Evolutionary conservation across 1,284 basidiomycete species (phyloP).

Genomic region (Ustilago xerochloae): DNA sequence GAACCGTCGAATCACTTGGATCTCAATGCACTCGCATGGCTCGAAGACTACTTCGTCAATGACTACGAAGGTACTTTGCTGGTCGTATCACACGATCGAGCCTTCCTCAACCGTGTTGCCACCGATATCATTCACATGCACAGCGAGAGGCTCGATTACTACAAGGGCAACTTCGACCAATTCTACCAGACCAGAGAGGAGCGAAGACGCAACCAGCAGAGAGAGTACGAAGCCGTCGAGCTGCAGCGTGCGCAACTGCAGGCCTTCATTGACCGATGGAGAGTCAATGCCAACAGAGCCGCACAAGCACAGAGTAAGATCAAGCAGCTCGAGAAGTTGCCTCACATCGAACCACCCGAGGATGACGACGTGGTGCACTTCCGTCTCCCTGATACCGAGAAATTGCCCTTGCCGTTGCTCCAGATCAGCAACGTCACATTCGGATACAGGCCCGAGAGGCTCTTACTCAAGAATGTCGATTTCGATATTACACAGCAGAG

Average conservation of each 20-base stretch:
- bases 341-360: slow-evolving; percentile 91
- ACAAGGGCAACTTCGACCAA: slow-evolving; percentile 97
- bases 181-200: slow-evolving; percentile 99
- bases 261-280: slow-evolving; percentile 80
- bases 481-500: slow-evolving; percentile 75
- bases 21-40: slow-evolving; percentile 71
- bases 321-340: slow-evolving; percentile 97
- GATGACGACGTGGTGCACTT: slow-evolving; percentile 81
- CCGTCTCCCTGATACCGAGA: slow-evolving; percentile 70
- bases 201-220: slow-evolving; percentile 86
- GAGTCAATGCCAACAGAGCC: slow-evolving; percentile 66
- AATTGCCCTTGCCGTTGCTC: slow-evolving; percentile 94
- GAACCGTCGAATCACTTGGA: slow-evolving; percentile 91
- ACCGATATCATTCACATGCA: slow-evolving; percentile 99
- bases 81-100: slow-evolving; percentile 97
- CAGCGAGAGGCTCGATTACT: slow-evolving; percentile 92
- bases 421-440: slow-evolving; percentile 93
- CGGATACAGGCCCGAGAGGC: slow-evolving; percentile 84
- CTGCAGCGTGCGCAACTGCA: slow-evolving; percentile 94
- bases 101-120: slow-evolving; percentile 96
- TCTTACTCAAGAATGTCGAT: slow-evolving; percentile 83
- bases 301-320: slow-evolving; percentile 93
- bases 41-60: slow-evolving; percentile 76
- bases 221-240: slow-evolving; percentile 84
- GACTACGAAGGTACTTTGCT: slow-evolving; percentile 94